Evolutionary conservation across 768 basidiomycete species (phyloP), one percentile per base, ranked within the genome.

Genomic region (Lactarius sp.): DNA sequence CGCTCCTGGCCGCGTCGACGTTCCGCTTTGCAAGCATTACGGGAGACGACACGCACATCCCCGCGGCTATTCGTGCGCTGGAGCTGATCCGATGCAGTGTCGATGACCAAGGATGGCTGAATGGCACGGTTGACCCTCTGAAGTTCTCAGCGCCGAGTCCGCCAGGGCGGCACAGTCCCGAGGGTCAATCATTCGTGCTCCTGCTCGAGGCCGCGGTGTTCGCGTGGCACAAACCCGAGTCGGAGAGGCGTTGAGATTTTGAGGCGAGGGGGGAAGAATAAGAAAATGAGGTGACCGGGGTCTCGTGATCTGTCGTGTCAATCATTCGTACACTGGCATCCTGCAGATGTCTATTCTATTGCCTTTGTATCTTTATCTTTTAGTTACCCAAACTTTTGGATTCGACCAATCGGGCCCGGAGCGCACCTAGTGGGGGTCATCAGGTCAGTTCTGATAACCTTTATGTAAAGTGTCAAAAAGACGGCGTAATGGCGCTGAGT

Each of bases 1-100:
- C 85, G 1, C 75, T 86, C 2, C 71, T 87, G 49, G 84, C 83
- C 4, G 76, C 84, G 1, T 75, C 78, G 8, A 82, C 83, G 6
- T 86, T 82, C 70, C 80, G 85, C 27, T 76, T 82, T 71, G 81
- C 82, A 7, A 68, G 69, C 6, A 72, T 82, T 59, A 77, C 77
- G 2, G 70, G 76, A 27, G 71, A 77, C 65, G 65, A 69, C 18
- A 70, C 72, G 6, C 71, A 77, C 57, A 72, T 82, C 41, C 71
- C 74, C 2, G 68, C 75, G 12, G 83, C 83, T 6, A 74, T 77
- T 64, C 72, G 70, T 39, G 81, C 78, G 6, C 68, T 79, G 55
- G 49, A 66, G 22, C 65, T 79, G 18, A 71, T 82, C 54, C 69
- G 74, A 56, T 46, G 69, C 8, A 80, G 75, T 65, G 68, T 82